These are phyloP conservation scores for Capsicum rhomboideum DNA, from an alignment of 257 asterid genomes.

Conservation along the genomic window DNA sequence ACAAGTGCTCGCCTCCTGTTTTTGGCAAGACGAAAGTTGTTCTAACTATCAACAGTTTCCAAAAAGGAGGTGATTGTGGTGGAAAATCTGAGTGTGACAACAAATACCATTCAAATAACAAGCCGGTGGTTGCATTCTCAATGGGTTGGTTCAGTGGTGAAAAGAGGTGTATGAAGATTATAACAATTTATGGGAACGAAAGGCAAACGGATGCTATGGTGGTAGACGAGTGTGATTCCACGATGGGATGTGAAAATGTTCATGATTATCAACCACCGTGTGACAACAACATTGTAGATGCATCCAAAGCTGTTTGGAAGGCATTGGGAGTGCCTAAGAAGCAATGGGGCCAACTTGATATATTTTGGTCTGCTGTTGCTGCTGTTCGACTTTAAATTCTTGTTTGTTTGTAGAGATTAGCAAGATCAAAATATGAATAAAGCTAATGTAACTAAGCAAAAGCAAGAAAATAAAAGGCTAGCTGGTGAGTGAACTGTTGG, in stretches of 20 bases:
- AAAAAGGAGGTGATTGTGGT: constrained; percentile 38
- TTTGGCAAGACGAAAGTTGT: constrained; percentile 21
- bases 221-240: constrained; percentile 27
- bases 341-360: background rate
- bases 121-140: constrained; percentile 29
- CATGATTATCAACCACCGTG: constrained; percentile 21
- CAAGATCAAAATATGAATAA: background rate
- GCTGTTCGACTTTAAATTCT: background rate
- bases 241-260: constrained; percentile 13
- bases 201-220: constrained; percentile 35
- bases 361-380: constrained; percentile 11
- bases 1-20: constrained; percentile 29
- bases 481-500: too few relatives aligned
- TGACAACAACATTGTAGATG: constrained; percentile 19
- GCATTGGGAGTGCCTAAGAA: constrained; percentile 16
- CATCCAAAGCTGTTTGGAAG: constrained; percentile 25
- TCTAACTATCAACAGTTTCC: constrained; percentile 37
- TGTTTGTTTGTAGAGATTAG: background rate
- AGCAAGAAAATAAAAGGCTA: background rate
- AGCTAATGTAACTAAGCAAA: background rate
- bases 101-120: constrained; percentile 31
- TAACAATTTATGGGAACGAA: constrained; percentile 26
- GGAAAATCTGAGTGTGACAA: constrained; percentile 34
- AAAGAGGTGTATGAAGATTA: constrained; percentile 23
- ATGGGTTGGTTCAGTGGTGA: constrained; percentile 36